Evolutionary conservation across 371 early-diverging fungal genomes (phyloP), one percentile per base, ranked within the genome.

Genomic region (Mucor indicus): DNA sequence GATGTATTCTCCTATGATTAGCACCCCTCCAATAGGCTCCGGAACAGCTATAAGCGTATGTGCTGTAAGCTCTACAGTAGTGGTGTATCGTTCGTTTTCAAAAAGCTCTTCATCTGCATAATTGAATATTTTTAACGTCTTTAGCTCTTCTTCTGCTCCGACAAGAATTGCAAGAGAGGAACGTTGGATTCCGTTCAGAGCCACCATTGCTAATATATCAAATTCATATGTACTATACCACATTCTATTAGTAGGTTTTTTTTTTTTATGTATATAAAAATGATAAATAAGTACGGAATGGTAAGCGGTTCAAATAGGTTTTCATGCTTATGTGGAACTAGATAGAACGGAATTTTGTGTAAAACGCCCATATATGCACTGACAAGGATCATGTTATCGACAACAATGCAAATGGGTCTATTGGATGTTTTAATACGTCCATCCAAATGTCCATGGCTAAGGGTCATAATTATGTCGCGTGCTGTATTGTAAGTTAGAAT

Each of bases 1-100:
- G 5, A 83, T 62, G 31, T 84, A 75, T 41, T 89, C 87, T n/a
- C 89, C 83, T 7, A 92, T 50, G 2, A 86, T 78, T 31, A 91
- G 48, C 8, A 90, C 50, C 0, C 86, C 91, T 17, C 85, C 84
- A 32, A 69, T 50, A 12, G 77, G 76, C 1, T 62, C 56, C 7
- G 87, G 78, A 13, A 85, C 81, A 37, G 85, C 48, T 41, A 85
- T 57, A 23, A 90, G 46, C 16, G 79, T 44, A 24, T 72, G 68
- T n/a, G 84, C 79, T 15, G 75, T 75, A 1, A 49, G 38, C 21
- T 81, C 76, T 11, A 85, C 64, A 25, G 70, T 65, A 13, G 61
- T 58, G 16, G 32, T 31, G 11, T 53, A 46, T 1, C 41, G 31
- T 8, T 41, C 27, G 12, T n/a, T n/a, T n/a, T n/a, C 47, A 39